A percentile compares a stretch with the other conserved stretches of the same genome.
phyloP scores from a whole-genome alignment of 192 early-diverging fungal species.

The Umbelopsis sp. region DNA sequence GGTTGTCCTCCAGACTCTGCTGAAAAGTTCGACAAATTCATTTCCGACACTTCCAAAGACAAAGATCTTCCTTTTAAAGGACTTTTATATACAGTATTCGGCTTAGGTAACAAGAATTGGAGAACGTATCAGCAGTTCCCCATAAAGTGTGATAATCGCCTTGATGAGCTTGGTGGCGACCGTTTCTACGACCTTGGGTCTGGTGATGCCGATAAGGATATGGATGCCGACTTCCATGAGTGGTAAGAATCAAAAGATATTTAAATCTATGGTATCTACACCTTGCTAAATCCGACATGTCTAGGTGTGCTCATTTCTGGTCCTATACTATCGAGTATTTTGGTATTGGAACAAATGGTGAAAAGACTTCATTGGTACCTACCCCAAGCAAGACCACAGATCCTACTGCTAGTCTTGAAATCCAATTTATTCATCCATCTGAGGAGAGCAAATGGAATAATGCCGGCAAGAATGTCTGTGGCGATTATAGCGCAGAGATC shows the following conservation, averaged over 20 bases:
- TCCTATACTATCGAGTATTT: not conserved
- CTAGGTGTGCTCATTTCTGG: slow-evolving; percentile 35
- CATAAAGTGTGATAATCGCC: slow-evolving; percentile 34
- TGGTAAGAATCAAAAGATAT: slow-evolving; percentile 22
- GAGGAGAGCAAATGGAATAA: slow-evolving; percentile 17
- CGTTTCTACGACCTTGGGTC: slow-evolving; percentile 43
- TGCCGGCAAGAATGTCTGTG: slow-evolving; percentile 22
- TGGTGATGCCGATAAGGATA: slow-evolving; percentile 52
- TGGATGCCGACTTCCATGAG: slow-evolving; percentile 37
- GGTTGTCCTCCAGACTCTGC: slow-evolving; percentile 57
- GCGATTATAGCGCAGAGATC: slow-evolving; percentile 34
- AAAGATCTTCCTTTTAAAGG: slow-evolving; percentile 21
- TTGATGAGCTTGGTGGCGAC: slow-evolving; percentile 51
- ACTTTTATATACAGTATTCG: slow-evolving; percentile 55
- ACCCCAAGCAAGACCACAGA: not conserved
- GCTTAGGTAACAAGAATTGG: slow-evolving; percentile 63
- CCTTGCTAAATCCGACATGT: not conserved
- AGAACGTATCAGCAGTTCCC: slow-evolving; percentile 61
- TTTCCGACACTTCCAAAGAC: slow-evolving; percentile 10
- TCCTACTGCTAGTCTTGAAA: not conserved
- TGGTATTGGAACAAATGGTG: slow-evolving; percentile 12
- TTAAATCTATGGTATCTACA: not conserved
- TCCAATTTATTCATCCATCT: slow-evolving; percentile 18
- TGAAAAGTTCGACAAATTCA: slow-evolving; percentile 39
- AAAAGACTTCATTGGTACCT: slow-evolving; percentile 14